These are phyloP conservation scores for Vitis rupestris DNA, from an alignment of 164 flowering plant genomes.

Conservation along the genomic window DNA sequence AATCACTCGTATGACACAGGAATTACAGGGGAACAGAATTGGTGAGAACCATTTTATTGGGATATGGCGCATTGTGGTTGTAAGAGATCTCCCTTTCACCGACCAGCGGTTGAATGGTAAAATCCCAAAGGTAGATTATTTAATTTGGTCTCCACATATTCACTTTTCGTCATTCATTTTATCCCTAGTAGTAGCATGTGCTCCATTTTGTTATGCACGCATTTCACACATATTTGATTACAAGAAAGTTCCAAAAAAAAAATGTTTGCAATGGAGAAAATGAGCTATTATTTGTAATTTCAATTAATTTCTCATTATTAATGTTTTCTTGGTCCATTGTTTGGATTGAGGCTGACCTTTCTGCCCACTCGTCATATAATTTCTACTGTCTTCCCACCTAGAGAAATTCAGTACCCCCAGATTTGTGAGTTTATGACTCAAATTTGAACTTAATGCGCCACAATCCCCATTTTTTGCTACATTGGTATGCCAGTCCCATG, in stretches of 20 bases:
- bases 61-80: constrained; percentile 82
- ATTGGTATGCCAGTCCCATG: not conserved
- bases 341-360: not conserved
- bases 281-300: not conserved
- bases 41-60: constrained; percentile 73
- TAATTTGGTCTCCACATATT: not conserved
- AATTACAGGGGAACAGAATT: constrained; percentile 55
- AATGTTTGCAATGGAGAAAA: not conserved
- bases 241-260: not conserved
- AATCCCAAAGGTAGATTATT: constrained; percentile 83
- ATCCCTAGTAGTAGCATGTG: not conserved
- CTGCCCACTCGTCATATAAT: not conserved
- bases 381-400: not conserved
- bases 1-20: constrained; percentile 66
- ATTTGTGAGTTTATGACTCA: not conserved
- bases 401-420: not conserved
- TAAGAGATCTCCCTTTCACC: constrained; percentile 76
- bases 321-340: not conserved
- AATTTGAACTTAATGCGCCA: not conserved
- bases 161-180: not conserved
- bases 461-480: not conserved
- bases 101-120: constrained; percentile 96
- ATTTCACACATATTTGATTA: not conserved
- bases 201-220: not conserved
- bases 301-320: not conserved